These are phyloP conservation scores for Dissophora globulifera DNA, from an alignment of 192 early-diverging fungal species.

Conservation along the genomic window DNA sequence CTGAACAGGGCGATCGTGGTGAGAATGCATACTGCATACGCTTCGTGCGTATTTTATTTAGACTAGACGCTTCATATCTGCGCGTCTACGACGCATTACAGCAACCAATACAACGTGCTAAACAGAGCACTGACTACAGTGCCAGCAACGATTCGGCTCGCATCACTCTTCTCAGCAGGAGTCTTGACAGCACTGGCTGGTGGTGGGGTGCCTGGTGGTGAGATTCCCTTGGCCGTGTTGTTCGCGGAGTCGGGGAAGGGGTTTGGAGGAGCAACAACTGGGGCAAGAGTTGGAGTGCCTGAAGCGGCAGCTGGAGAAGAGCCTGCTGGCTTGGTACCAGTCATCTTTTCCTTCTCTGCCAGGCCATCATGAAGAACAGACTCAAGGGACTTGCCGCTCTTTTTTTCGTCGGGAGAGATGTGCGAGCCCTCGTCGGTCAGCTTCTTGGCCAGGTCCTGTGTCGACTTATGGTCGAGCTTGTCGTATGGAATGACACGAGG, in stretches of 20 bases:
- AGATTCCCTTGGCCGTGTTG: not conserved
- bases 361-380: conserved; percentile 20
- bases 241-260: not conserved
- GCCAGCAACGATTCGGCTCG: not conserved
- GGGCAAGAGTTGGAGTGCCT: too few species aligned
- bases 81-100: too few species aligned
- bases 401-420: conserved; percentile 16
- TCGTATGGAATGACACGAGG: conserved; percentile 37
- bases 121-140: not conserved
- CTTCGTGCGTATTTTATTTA: too few species aligned
- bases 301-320: too few species aligned
- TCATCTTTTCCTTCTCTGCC: conserved; percentile 21
- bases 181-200: too few species aligned
- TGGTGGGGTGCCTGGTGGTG: not conserved
- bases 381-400: conserved; percentile 1
- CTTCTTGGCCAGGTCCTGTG: conserved; percentile 3
- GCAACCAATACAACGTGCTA: conserved; percentile 1
- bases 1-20: too few species aligned
- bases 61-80: too few species aligned
- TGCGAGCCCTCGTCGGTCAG: conserved; percentile 27
- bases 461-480: not conserved
- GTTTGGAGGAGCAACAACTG: not conserved
- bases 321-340: not conserved
- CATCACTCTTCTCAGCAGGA: not conserved
- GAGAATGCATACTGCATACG: not conserved